Evolutionary conservation across 169 alveolate species (phyloP), one percentile per base, ranked within the genome.

Genomic region (Hepatocystis sp.): DNA sequence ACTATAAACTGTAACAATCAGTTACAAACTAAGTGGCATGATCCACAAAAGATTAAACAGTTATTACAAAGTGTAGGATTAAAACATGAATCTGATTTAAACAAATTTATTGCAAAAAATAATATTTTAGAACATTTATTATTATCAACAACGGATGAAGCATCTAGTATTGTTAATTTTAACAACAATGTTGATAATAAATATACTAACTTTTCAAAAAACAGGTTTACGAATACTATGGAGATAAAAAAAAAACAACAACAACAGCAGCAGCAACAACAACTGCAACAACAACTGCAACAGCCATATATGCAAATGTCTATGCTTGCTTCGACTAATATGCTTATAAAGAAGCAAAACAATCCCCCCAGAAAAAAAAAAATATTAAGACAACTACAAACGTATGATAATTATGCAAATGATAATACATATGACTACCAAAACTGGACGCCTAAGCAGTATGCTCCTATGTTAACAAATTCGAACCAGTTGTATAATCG

Each of bases 1-100:
- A n/a, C n/a, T n/a, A n/a, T n/a, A n/a, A n/a, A n/a, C n/a, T n/a
- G n/a, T n/a, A n/a, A n/a, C n/a, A n/a, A n/a, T n/a, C n/a, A n/a
- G n/a, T n/a, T n/a, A n/a, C n/a, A n/a, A n/a, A n/a, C n/a, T n/a
- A n/a, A 36, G 2, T 39, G 67, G 30, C 63, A 84, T 4, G 78
- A 84, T 84, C 42, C 88, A 34, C 88, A 63, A 8, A 49, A 61
- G 40, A 55, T 86, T 67, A 71, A 65, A 17, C 84, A 84, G 17
- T 11, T 49, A 17, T 61, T 76, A 49, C 51, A 84, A 58, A 60
- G 46, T 84, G 52, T 47, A 4, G 67, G 66, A 27, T 0, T 40
- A 11, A 46, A 56, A 2, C 44, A 65, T 60, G 91, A 49, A 11
- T 28, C 85, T 8, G 7, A 60, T 34, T 49, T 84, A 23, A 52